A percentile compares a stretch with the other conserved stretches of the same genome.
These are phyloP conservation scores for Dendrothele bispora DNA, from an alignment of 768 basidiomycete species.

Conservation along the genomic window DNA sequence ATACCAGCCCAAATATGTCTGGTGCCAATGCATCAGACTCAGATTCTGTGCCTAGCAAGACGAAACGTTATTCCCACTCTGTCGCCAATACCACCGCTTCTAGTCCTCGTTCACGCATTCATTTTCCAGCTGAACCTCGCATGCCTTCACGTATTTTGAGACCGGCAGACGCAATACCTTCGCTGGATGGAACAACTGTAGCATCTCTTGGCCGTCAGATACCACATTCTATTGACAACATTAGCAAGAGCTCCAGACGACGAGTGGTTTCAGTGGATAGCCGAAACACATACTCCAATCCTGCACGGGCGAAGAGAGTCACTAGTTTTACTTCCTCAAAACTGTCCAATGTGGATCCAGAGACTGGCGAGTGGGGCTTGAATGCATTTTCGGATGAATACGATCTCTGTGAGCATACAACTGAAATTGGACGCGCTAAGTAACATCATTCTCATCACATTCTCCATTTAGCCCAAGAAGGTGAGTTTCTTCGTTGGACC, in stretches of 20 bases:
- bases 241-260: background rate
- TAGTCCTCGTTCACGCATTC: too few species aligned
- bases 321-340: background rate
- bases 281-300: background rate
- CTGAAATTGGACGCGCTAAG: too few species aligned
- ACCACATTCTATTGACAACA: background rate
- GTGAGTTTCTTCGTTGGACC: slow-evolving; percentile 36
- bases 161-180: background rate
- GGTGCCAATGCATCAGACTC: background rate
- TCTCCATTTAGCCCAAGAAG: slow-evolving; percentile 69
- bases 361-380: slow-evolving; percentile 1
- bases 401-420: slow-evolving; percentile 60
- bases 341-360: slow-evolving; percentile 3
- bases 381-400: slow-evolving; percentile 65
- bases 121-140: background rate
- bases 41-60: background rate
- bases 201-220: background rate
- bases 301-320: background rate
- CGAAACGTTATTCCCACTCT: background rate
- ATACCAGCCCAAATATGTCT: background rate
- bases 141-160: background rate
- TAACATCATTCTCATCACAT: too few species aligned
- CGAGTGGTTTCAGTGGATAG: slow-evolving; percentile 6
- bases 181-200: background rate
- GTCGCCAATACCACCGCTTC: background rate